A percentile compares a stretch with the other conserved stretches of the same genome.
Conservation (phyloP, 2,329 filamentous ascomycete species). For the Exserohilum turcica region DNA sequence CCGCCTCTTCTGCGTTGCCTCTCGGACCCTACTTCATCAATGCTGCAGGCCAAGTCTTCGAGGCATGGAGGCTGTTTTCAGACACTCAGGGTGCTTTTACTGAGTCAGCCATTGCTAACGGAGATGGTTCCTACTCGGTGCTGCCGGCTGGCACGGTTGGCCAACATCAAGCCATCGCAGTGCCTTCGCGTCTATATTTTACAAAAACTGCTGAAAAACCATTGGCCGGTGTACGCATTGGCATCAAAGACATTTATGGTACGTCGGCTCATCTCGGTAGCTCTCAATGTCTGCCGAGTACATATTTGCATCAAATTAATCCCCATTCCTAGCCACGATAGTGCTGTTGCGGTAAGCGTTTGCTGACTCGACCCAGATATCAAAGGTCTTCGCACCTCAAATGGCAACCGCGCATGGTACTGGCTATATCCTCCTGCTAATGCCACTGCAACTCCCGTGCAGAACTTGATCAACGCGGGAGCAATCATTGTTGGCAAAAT, state of each 20-base stretch:
- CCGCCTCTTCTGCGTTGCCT: conserved; percentile 38
- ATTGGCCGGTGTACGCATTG: conserved; percentile 66
- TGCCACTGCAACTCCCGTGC: conserved; percentile 57
- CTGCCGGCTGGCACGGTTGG: conserved; percentile 44
- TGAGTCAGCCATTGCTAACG: conserved; percentile 50
- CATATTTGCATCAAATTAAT: neutral
- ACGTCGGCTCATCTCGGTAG: neutral
- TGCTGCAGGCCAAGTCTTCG: conserved; percentile 52
- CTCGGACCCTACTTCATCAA: conserved; percentile 59
- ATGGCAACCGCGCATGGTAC: conserved; percentile 65
- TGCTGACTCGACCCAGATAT: conserved; percentile 60
- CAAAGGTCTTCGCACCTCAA: conserved; percentile 60
- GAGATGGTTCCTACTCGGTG: conserved; percentile 50
- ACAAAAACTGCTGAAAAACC: conserved; percentile 56
- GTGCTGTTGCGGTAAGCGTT: neutral
- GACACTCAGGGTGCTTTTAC: conserved; percentile 58
- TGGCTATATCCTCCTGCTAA: conserved; percentile 56
- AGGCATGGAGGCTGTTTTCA: conserved; percentile 57
- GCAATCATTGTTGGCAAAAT: conserved; percentile 57
- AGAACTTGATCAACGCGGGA: conserved; percentile 64
- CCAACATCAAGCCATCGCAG: conserved; percentile 51
- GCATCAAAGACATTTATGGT: conserved; percentile 66
- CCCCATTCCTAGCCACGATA: neutral
- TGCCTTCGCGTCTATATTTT: conserved; percentile 61
- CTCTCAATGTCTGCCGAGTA: too few species aligned